Evolutionary conservation across 2,329 filamentous ascomycete species (phyloP), one percentile per base, ranked within the genome.

Genomic region (Fusarium sp.): DNA sequence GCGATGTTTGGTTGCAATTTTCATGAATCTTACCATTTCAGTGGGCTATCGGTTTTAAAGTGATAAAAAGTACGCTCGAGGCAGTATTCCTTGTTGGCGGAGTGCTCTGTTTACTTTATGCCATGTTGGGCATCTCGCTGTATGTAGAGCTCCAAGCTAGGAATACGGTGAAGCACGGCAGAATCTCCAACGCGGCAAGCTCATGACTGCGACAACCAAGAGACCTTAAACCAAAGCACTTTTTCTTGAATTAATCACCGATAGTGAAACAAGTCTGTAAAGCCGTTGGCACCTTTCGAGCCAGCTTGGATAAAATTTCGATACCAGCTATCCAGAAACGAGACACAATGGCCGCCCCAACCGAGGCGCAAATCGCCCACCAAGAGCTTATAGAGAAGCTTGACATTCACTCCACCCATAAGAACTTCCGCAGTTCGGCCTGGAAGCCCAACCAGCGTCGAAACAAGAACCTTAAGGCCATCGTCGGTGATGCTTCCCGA

Each of bases 401-500:
- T 79, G 96, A 99, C 86, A 94, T 98, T 79, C 92, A 96, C 82
- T 90, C 91, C 68, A 90, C 94, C 80, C 91, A 91, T 78, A 97
- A 97, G 85, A 93, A 91, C 79, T 99, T 98, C 87, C 95, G 96
- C 82, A 98, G 95, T 81, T 87, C 93, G 6, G 86, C 90, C 81
- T 99, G 96, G 96, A 95, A 94, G 80, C 94, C 96, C 22, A 94
- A 96, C 75, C 93, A 95, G 83, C 95, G 96, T 58, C 94, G 96
- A 83, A 99, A 99, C 89, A 99, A 99, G 87, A 98, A 98, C 83
- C 92, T 98, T 84, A 98, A 98, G 84, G 94, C 97, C 78, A 96
- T 99, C 72, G 88, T 99, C 70, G 93, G 94, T 68, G 96, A 99
- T 79, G 94, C 93, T 18, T 90, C 93, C 28, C 92, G 94, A 77